phyloP scores from a whole-genome alignment of 1,284 basidiomycete genomes.

The Boletellus deceptivus region DNA sequence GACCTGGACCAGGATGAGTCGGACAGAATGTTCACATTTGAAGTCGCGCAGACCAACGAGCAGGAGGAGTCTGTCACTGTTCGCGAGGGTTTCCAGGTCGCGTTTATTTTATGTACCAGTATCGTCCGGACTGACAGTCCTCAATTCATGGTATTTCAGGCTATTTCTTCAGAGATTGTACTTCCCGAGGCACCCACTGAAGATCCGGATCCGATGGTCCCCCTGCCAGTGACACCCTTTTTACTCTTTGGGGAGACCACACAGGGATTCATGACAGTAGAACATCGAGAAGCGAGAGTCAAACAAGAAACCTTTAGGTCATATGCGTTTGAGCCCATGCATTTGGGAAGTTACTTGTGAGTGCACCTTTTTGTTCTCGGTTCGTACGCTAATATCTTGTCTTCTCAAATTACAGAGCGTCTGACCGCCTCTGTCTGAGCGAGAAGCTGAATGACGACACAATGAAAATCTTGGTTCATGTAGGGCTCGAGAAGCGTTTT shows the following conservation, averaged over 20 bases:
- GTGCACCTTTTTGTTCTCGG: neutral
- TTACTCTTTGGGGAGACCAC: conserved; percentile 37
- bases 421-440: conserved; percentile 27
- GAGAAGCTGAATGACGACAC: conserved; percentile 29
- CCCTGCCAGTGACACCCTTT: conserved; percentile 17
- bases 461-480: conserved; percentile 29
- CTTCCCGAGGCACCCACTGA: conserved; percentile 6
- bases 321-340: conserved; percentile 2
- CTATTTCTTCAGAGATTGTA: conserved; percentile 14
- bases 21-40: conserved; percentile 52
- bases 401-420: conserved; percentile 16
- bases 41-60: conserved; percentile 55
- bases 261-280: conserved; percentile 36
- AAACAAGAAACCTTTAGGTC: neutral
- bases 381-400: neutral
- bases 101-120: neutral
- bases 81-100: conserved; percentile 44
- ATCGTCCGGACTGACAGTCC: neutral
- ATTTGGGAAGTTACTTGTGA: conserved; percentile 21
- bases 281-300: conserved; percentile 18
- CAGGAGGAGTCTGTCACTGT: conserved; percentile 51
- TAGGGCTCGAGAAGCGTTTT: conserved; percentile 33
- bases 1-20: conserved; percentile 39
- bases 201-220: conserved; percentile 13
- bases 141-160: conserved; percentile 6